Evolutionary conservation across 331 rosid species (phyloP), one percentile per base, ranked within the genome.

Genomic region (Arachis monticola): DNA sequence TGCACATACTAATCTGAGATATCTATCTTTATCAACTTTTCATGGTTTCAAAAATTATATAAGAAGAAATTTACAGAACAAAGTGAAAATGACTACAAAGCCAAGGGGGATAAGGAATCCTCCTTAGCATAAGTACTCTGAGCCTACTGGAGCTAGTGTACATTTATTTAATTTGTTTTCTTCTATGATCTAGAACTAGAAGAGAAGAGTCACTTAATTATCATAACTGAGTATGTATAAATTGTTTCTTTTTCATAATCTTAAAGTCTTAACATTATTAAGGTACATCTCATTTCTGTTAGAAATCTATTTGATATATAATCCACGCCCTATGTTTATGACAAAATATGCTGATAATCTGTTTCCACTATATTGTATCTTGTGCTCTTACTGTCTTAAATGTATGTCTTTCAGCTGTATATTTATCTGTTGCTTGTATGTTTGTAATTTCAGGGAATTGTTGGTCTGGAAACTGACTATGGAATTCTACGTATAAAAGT

Each of bases 391-490:
- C 67, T 48, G 64, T 58, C 71, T 59, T 64, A 13, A 62, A 27
- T 46, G 48, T 57, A 42, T 41, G 9, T 77, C 67, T 79, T 51
- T 72, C 60, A 77, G 12, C 77, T 60, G 2, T 41, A 17, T 45
- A 55, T 52, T 72, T 60, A 69, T 73, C 8, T 50, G 45, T 68
- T 56, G 14, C 30, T 41, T 74, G 14, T 57, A 40, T 46, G 2
- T 56, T 80, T 76, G 30, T 64, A 11, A 50, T 55, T 42, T 66
- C 52, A 93, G 98, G 97, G 84, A 57, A 51, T 87, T 50, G 83
- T 93, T 84, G 93, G 92, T 68, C 22, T 91, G 87, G 86, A 91
- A 82, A 93, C 96, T 14, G 88, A 89, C 69, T 67, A 85, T 13
- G 97, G 97, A 72, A 50, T 50, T 81, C 75, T 91, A 66, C 96